Percentiles rank a stretch among this genome's conserved stretches.
phyloP scores from a whole-genome alignment of 2,329 filamentous ascomycete species.

The Paracamarosporium sp. region DNA sequence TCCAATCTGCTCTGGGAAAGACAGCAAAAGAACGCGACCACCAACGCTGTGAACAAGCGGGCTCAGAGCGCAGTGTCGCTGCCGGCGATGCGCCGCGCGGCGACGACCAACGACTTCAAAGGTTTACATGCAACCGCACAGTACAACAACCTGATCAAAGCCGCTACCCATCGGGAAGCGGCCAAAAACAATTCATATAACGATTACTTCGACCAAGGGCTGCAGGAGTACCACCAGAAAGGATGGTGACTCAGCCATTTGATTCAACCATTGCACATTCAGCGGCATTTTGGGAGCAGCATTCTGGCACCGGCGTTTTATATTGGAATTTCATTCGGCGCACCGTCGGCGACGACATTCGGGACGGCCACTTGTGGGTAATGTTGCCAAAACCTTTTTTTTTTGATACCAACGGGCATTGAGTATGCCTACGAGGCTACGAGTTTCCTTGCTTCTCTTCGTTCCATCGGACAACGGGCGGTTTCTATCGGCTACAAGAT shows the following conservation, averaged over 20 bases:
- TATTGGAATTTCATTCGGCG: conserved; percentile 19
- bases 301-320: conserved; percentile 42
- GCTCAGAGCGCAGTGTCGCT: conserved; percentile 69
- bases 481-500: conserved; percentile 38
- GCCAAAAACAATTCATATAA: conserved; percentile 73
- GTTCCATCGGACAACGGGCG: conserved; percentile 33
- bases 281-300: conserved; percentile 45
- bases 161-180: conserved; percentile 64
- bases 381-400: conserved; percentile 42
- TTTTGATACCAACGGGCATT: conserved; percentile 44
- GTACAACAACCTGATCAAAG: conserved; percentile 51
- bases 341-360: not conserved
- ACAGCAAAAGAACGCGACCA: conserved; percentile 89
- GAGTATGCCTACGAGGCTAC: conserved; percentile 47
- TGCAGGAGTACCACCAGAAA: conserved; percentile 84
- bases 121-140: conserved; percentile 81
- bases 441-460: conserved; percentile 43
- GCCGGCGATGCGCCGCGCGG: conserved; percentile 42
- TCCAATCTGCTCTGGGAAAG: conserved; percentile 94
- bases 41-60: conserved; percentile 86
- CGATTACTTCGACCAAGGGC: conserved; percentile 80
- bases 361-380: conserved; percentile 33
- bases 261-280: conserved; percentile 37
- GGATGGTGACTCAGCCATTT: conserved; percentile 69
- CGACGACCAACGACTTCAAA: conserved; percentile 78